Conservation (phyloP, 2,329 filamentous ascomycete species). For the Fusarium sp. region DNA sequence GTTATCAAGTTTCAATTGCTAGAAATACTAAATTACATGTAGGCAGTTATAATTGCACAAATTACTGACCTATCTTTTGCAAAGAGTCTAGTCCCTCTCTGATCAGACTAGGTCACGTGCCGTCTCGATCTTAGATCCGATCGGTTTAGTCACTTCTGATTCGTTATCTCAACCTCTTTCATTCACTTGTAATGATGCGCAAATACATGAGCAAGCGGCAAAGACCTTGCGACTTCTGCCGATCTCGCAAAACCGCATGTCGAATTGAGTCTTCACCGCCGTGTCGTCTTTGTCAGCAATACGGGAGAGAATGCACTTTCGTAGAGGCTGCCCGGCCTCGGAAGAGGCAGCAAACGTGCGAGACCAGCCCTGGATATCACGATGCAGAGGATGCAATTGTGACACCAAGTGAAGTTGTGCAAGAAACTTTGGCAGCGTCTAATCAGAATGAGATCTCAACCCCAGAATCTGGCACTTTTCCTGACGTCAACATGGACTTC, state of each 20-base stretch:
- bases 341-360: not conserved
- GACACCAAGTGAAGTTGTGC: accelerated
- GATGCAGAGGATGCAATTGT: accelerated
- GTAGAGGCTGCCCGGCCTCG: not conserved
- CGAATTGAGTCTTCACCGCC: not conserved
- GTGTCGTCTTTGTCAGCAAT: not conserved
- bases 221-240: constrained; percentile 3
- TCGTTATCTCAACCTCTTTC: not conserved
- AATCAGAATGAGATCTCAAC: not conserved
- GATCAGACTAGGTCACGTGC: not conserved
- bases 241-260: not conserved
- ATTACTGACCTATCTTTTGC: too few species aligned
- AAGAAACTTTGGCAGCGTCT: accelerated
- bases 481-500: not conserved
- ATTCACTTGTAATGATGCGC: not conserved
- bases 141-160: not conserved
- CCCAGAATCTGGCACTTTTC: not conserved
- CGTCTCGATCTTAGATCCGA: not conserved
- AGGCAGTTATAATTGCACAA: too few species aligned
- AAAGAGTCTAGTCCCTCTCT: too few species aligned
- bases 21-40: too few species aligned
- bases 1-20: too few species aligned
- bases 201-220: constrained; percentile 15
- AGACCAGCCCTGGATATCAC: not conserved
- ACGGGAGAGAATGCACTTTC: not conserved